Percentiles rank a stretch among this genome's conserved stretches.
These are phyloP conservation scores for Arabidopsis hybrid DNA, from an alignment of 441 rosid species.

Conservation along the genomic window DNA sequence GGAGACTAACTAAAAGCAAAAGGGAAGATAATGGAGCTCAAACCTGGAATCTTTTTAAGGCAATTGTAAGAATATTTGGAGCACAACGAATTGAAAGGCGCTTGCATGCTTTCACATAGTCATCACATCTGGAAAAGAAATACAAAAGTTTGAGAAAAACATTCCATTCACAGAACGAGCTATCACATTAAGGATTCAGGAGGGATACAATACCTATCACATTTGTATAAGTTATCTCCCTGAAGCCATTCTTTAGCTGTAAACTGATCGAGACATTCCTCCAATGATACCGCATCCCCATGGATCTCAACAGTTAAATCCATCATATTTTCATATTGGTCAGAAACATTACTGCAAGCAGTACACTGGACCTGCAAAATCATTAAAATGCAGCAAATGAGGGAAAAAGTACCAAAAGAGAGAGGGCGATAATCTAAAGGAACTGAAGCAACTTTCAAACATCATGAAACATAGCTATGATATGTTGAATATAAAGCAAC, in stretches of 20 bases:
- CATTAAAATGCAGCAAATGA: neutral
- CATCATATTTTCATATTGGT: constrained; percentile 97
- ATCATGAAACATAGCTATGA: neutral
- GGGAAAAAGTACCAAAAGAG: neutral
- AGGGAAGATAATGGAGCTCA: constrained; percentile 28
- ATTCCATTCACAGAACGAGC: constrained; percentile 20
- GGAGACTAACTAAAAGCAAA: constrained; percentile 24
- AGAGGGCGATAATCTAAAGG: neutral
- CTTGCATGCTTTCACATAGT: constrained; percentile 98
- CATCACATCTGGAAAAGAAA: constrained; percentile 64
- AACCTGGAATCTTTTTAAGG: constrained; percentile 99
- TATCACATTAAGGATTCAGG: neutral
- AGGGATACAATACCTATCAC: constrained; percentile 77
- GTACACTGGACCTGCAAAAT: constrained; percentile 81
- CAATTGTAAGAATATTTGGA: constrained; percentile 94
- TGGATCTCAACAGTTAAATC: constrained; percentile 98
- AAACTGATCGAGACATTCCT: constrained; percentile 92
- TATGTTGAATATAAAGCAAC: neutral
- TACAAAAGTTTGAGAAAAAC: neutral
- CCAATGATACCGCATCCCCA: constrained; percentile 91
- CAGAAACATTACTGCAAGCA: constrained; percentile 78
- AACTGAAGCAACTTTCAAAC: neutral
- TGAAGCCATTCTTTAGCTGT: constrained; percentile 89
- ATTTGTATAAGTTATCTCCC: constrained; percentile 95
- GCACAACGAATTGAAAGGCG: constrained; percentile 79